Conservation (phyloP, 225 moss, liverwort and hornwort species). For the Asterella californica region DNA sequence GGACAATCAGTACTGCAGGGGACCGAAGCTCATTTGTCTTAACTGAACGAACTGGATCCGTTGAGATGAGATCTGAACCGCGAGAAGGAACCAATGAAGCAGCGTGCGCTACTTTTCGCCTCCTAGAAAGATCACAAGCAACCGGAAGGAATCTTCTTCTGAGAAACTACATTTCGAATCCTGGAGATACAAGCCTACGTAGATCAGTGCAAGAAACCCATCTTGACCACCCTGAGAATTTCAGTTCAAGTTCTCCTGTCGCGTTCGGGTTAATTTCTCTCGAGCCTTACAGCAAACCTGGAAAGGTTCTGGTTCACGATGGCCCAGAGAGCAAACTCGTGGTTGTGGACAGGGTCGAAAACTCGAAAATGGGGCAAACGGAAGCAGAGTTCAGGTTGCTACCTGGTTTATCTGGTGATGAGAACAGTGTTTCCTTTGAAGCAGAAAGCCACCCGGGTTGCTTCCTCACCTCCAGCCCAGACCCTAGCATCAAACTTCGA, state of each 20-base stretch:
- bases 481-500: conserved; percentile 41
- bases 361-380: conserved; percentile 4
- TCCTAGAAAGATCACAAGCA: conserved; percentile 13
- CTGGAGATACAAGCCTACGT: not conserved
- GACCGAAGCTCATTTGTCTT: conserved; percentile 23
- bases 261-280: conserved; percentile 45
- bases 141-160: not conserved
- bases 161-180: not conserved
- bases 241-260: not conserved
- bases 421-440: conserved; percentile 66
- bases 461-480: conserved; percentile 50
- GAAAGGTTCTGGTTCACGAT: conserved; percentile 58
- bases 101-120: conserved; percentile 65
- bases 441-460: conserved; percentile 65
- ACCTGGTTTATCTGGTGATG: conserved; percentile 61
- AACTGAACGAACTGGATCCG: conserved; percentile 39
- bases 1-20: not conserved
- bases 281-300: conserved; percentile 82
- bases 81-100: conserved; percentile 66
- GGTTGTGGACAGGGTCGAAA: conserved; percentile 19
- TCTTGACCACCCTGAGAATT: not conserved
- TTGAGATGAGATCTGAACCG: conserved; percentile 51
- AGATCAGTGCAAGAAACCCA: not conserved
- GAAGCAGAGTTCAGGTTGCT: conserved; percentile 46
- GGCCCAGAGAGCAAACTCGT: conserved; percentile 53